A percentile compares a stretch with the other conserved stretches of the same genome.
phyloP scores from a whole-genome alignment of 495 filamentous ascomycete species.

The Glarea lozoyensis region DNA sequence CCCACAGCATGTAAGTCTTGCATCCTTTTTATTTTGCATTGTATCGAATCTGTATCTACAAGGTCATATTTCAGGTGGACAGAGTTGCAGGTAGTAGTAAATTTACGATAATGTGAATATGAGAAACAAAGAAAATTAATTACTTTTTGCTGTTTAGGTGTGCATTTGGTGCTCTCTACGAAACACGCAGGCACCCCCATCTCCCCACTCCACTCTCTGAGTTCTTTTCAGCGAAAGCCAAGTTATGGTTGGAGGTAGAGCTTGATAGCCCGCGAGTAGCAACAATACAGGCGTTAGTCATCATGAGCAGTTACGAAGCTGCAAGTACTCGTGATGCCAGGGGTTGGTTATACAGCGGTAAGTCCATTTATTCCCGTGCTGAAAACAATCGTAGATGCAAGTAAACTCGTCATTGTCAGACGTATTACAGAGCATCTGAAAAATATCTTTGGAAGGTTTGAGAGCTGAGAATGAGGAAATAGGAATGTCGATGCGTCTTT shows the following conservation, averaged over 20 bases:
- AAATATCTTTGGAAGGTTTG: no score
- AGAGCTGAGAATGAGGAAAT: no score
- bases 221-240: not conserved
- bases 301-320: constrained; percentile 39
- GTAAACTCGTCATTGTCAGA: no score
- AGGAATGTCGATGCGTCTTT: constrained; percentile 42
- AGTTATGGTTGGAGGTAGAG: not conserved
- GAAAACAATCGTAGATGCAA: no score
- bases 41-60: no score
- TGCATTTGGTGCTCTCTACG: not conserved
- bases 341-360: constrained; percentile 42
- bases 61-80: no score
- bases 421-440: no score
- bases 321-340: constrained; percentile 39
- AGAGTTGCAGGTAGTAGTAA: constrained; percentile 38
- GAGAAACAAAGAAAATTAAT: no score
- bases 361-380: no score
- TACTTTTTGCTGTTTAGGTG: no score
- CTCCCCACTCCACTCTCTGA: not conserved
- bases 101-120: constrained; percentile 42
- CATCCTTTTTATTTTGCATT: no score
- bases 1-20: no score
- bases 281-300: constrained; percentile 39
- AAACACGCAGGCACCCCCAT: not conserved
- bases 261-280: constrained; percentile 35